Conservation (phyloP, 495 filamentous ascomycete species). For the Daldinia decipiens region DNA sequence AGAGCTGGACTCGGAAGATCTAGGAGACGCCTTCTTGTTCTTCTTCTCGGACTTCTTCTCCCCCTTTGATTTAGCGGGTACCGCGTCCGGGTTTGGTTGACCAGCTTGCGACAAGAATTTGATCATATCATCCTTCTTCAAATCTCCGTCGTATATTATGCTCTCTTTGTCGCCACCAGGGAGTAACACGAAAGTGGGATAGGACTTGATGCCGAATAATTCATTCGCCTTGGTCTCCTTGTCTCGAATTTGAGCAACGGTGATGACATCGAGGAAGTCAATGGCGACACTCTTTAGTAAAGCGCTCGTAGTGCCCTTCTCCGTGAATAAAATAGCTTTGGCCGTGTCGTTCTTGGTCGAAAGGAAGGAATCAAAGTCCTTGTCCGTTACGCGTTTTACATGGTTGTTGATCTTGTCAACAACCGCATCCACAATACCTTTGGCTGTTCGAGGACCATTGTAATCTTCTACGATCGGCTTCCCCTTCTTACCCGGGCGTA, state of each 20-base stretch:
- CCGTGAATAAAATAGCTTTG: slow-evolving; percentile 93
- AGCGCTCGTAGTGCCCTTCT: slow-evolving; percentile 88
- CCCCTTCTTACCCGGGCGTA: slow-evolving; percentile 79
- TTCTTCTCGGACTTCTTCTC: slow-evolving; percentile 62
- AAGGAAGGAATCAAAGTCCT: slow-evolving; percentile 81
- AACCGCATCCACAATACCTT: slow-evolving; percentile 87
- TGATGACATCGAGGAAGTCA: slow-evolving; percentile 86
- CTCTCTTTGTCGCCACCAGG: slow-evolving; percentile 76
- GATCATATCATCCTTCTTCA: slow-evolving; percentile 85
- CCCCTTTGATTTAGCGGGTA: slow-evolving; percentile 63
- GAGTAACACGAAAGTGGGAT: slow-evolving; percentile 83
- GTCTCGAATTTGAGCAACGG: slow-evolving; percentile 84
- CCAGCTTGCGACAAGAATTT: slow-evolving; percentile 84
- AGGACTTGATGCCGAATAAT: slow-evolving; percentile 78
- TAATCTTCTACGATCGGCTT: slow-evolving; percentile 94
- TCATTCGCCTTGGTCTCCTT: slow-evolving; percentile 79
- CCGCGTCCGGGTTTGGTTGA: slow-evolving; percentile 76
- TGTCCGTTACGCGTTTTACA: slow-evolving; percentile 82
- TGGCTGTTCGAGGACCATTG: slow-evolving; percentile 80
- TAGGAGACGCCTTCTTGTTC: slow-evolving; percentile 60
- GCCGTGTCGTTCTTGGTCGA: slow-evolving; percentile 74
- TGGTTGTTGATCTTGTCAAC: slow-evolving; percentile 90
- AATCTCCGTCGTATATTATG: slow-evolving; percentile 81
- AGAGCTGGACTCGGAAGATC: slow-evolving; percentile 55
- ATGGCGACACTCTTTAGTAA: slow-evolving; percentile 86